These are phyloP conservation scores for Chamaenerion angustifolium DNA, from an alignment of 345 rosid genomes.

Conservation along the genomic window DNA sequence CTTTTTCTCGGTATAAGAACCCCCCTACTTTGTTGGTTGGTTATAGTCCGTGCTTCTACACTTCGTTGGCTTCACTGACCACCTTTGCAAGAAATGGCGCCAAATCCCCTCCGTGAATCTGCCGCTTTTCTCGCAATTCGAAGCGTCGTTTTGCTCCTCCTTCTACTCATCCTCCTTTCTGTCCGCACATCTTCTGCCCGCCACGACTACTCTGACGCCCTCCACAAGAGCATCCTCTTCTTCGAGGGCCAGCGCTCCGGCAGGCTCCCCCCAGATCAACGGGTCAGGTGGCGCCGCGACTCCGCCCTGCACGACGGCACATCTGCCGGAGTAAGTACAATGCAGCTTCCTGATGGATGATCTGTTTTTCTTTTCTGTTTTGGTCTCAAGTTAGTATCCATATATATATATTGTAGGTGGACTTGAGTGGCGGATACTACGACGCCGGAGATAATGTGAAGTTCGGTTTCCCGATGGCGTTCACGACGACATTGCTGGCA, in stretches of 20 bases:
- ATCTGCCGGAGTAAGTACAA: constrained; percentile 26
- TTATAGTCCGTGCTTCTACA: constrained; percentile 1
- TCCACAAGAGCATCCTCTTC: constrained; percentile 75
- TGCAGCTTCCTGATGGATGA: neutral
- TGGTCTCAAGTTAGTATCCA: neutral
- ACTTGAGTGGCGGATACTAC: constrained; percentile 84
- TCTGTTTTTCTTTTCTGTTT: neutral
- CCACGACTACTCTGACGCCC: constrained; percentile 67
- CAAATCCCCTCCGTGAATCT: constrained; percentile 19
- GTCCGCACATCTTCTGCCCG: constrained; percentile 19
- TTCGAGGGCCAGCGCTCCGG: constrained; percentile 98
- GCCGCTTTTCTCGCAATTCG: constrained; percentile 15
- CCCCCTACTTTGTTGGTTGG: constrained; percentile 4
- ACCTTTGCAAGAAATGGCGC: constrained; percentile 53
- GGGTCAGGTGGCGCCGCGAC: constrained; percentile 69
- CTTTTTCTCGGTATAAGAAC: constrained; percentile 34
- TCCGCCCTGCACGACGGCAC: constrained; percentile 84
- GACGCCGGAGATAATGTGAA: constrained; percentile 95
- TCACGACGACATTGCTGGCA: constrained; percentile 71
- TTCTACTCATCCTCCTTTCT: constrained; percentile 23
- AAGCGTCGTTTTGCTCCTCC: constrained; percentile 12
- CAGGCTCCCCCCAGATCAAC: constrained; percentile 60
- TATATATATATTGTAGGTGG: constrained; percentile 26
- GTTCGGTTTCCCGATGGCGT: constrained; percentile 97
- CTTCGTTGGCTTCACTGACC: too few relatives aligned